phyloP scores from a whole-genome alignment of 495 filamentous ascomycete species.

The Penicillium ochrochloron region DNA sequence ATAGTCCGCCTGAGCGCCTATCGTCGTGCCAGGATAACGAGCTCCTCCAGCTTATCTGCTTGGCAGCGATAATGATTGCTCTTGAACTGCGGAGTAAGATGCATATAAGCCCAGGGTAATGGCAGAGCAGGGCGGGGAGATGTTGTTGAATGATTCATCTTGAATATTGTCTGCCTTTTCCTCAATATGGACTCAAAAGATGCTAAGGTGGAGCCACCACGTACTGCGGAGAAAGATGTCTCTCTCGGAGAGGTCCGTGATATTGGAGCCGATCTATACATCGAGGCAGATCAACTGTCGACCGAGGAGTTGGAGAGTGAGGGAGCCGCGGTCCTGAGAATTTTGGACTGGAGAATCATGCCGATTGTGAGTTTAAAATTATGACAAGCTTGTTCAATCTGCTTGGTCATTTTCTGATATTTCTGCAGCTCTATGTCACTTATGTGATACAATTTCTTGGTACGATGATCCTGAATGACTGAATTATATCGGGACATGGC shows the following conservation, averaged over 20 bases:
- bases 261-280: slow-evolving; percentile 40
- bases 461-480: slow-evolving; percentile 12
- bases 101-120: slow-evolving; percentile 6
- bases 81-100: not conserved
- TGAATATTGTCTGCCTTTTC: slow-evolving; percentile 2
- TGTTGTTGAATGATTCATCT: not conserved
- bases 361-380: slow-evolving; percentile 33
- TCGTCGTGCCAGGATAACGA: slow-evolving; percentile 13
- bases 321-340: slow-evolving; percentile 35
- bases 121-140: not conserved
- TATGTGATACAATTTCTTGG: slow-evolving; percentile 46
- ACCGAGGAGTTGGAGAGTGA: slow-evolving; percentile 40
- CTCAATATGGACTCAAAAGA: slow-evolving; percentile 25
- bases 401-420: not conserved
- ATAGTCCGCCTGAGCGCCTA: slow-evolving; percentile 14
- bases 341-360: slow-evolving; percentile 42
- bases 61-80: slow-evolving; percentile 26
- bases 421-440: slow-evolving; percentile 39
- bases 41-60: slow-evolving; percentile 22
- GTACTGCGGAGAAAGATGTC: slow-evolving; percentile 32
- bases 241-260: slow-evolving; percentile 31
- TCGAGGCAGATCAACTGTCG: slow-evolving; percentile 38
- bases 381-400: not conserved
- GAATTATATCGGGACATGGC: not conserved
- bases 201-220: slow-evolving; percentile 21